Evolutionary conservation across 2,329 filamentous ascomycete species (phyloP).

Genomic region (Westerdykella sp.): DNA sequence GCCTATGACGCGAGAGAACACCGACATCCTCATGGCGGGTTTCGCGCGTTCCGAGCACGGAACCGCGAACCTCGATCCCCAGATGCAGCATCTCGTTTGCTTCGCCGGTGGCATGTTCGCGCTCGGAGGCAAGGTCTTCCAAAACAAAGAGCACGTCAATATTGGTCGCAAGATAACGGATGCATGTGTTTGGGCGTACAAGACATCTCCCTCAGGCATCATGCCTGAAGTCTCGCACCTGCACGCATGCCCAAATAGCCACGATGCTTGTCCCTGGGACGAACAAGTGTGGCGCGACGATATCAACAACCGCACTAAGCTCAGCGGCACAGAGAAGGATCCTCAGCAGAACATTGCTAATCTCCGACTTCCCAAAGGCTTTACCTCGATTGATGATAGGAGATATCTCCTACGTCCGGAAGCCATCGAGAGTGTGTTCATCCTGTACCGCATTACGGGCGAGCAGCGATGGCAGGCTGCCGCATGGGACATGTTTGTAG

Average conservation of each 20-base stretch:
- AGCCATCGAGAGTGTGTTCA: conserved; percentile 57
- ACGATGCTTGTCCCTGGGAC: conserved; percentile 47
- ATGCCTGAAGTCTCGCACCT: conserved; percentile 57
- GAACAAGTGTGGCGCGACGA: conserved; percentile 46
- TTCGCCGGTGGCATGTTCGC: conserved; percentile 59
- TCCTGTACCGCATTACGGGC: conserved; percentile 55
- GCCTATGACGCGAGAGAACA: conserved; percentile 43
- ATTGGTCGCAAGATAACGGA: conserved; percentile 54
- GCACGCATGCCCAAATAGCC: conserved; percentile 42
- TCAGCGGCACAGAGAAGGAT: conserved; percentile 21
- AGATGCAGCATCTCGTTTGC: conserved; percentile 54
- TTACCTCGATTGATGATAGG: conserved; percentile 39
- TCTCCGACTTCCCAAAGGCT: conserved; percentile 39
- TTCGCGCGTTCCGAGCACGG: conserved; percentile 34
- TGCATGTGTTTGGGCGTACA: conserved; percentile 59
- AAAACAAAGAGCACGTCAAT: conserved; percentile 48
- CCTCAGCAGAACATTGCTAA: conserved; percentile 34
- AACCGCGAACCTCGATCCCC: conserved; percentile 39
- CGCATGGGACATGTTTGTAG: conserved; percentile 48
- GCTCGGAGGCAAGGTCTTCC: conserved; percentile 53
- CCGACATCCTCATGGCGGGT: conserved; percentile 45
- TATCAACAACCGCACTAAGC: conserved; percentile 22
- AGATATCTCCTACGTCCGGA: conserved; percentile 49
- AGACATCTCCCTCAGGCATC: conserved; percentile 50
- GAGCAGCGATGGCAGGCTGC: conserved; percentile 42